Percentiles rank a stretch among this genome's conserved stretches.
Conservation (phyloP, 768 basidiomycete species). For the Rhizopogon rudus region DNA sequence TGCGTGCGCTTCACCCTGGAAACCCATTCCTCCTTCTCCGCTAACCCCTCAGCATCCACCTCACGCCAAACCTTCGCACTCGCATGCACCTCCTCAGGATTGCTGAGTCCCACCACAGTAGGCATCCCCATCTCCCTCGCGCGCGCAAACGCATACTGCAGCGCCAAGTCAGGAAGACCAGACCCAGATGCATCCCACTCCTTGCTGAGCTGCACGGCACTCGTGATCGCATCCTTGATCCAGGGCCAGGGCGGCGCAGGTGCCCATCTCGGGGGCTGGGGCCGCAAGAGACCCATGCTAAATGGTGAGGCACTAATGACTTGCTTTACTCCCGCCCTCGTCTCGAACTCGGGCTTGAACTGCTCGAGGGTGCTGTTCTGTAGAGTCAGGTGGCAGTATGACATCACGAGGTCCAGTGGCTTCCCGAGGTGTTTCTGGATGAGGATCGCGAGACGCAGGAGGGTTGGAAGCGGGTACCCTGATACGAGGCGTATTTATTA, state of each 20-base stretch:
- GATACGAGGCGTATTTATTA: background rate
- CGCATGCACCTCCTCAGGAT: constrained; percentile 69
- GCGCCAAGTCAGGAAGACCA: constrained; percentile 55
- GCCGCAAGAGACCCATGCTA: constrained; percentile 75
- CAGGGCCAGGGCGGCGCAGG: constrained; percentile 49
- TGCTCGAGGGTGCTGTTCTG: constrained; percentile 60
- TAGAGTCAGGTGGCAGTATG: constrained; percentile 76
- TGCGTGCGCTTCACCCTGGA: constrained; percentile 33
- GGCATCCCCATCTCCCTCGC: constrained; percentile 46
- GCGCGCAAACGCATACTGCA: constrained; percentile 62
- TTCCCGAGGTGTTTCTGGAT: constrained; percentile 62
- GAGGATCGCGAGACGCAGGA: constrained; percentile 79
- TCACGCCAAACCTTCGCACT: constrained; percentile 65
- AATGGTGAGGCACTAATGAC: constrained; percentile 79
- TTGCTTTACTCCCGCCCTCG: constrained; percentile 62
- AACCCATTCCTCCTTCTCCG: constrained; percentile 36
- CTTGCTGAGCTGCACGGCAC: constrained; percentile 28
- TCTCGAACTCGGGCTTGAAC: constrained; percentile 52
- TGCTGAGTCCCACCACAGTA: constrained; percentile 69
- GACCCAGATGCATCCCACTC: constrained; percentile 34
- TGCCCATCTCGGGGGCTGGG: constrained; percentile 63
- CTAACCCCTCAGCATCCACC: constrained; percentile 35
- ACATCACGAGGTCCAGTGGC: constrained; percentile 74
- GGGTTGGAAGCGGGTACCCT: constrained; percentile 80
- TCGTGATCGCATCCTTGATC: constrained; percentile 38